Evolutionary conservation across 192 early-diverging fungal species (phyloP), one percentile per base, ranked within the genome.

Genomic region (Pilaira anomala): DNA sequence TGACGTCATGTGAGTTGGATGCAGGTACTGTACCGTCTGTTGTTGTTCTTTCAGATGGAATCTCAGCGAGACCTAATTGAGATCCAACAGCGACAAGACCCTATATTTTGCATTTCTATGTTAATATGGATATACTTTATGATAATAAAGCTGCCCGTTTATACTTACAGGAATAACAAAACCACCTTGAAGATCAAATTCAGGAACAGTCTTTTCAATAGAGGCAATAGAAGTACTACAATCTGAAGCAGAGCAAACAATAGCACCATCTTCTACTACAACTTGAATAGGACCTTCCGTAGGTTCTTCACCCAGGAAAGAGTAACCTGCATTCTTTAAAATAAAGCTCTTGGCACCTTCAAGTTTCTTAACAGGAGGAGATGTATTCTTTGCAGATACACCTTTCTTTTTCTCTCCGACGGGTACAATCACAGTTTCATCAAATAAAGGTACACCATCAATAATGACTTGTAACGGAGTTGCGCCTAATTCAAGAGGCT

Each of bases 391-490:
- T 77, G 61, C 44, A 46, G 44, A 6, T 1, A 46, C 18, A 46
- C 18, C 18, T 13, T 24, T 30, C 53, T 50, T 60, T 62, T 25
- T 57, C 42, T 54, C 41, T 49, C 24, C 19, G 3, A 69, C 69
- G 42, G 69, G 60, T 2, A 45, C 48, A 19, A 59, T 66, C 0
- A 59, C 52, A 1, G 40, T 62, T 21, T 79, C 66, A 22, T 80
- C 68, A 63, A 85, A 84, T 49, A 85, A 83, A 1, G 78, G 61
- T 22, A 83, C 77, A 49, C 91, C 91, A 68, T 93, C 91, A 48
- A 88, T 75, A 63, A 80, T 87, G n/a, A 93, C 90, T 65, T 85
- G 77, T 13, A 91, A 62, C 48, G 91, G 91, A 67, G 83, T 73
- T 13, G 91, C 85, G 28, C 88, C 89, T 3, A 91, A 62, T 9